Percentiles rank a stretch among this genome's conserved stretches.
Evolutionary conservation across 148 eudicot species (phyloP).

Genomic region (Rhododendron kiyosumense): DNA sequence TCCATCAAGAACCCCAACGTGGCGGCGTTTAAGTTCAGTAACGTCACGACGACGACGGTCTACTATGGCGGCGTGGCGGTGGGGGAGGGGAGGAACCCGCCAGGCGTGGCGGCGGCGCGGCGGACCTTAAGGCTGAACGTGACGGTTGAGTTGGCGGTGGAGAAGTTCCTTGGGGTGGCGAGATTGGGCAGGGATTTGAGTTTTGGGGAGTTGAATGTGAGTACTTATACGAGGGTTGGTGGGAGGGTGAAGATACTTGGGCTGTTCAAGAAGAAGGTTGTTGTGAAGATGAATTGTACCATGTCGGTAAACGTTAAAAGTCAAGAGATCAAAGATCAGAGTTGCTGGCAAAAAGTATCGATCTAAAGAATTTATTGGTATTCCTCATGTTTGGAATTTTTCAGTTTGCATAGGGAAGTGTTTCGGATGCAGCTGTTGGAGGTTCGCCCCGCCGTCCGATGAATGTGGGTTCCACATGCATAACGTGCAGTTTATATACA

Average conservation of each 20-base stretch:
- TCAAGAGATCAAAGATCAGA: constrained; percentile 13
- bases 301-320: constrained; percentile 25
- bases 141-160: constrained; percentile 22
- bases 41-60: constrained; percentile 24
- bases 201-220: constrained; percentile 20
- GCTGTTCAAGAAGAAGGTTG: constrained; percentile 32
- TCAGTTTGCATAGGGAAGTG: neutral
- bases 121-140: constrained; percentile 30
- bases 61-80: constrained; percentile 28
- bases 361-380: constrained; percentile 5
- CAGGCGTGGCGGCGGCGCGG: constrained; percentile 32
- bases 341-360: constrained; percentile 25
- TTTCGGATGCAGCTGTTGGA: neutral
- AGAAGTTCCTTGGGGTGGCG: constrained; percentile 9
- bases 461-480: neutral
- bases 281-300: constrained; percentile 39
- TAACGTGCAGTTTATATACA: neutral
- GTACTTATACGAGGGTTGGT: constrained; percentile 17
- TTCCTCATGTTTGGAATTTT: neutral
- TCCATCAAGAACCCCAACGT: constrained; percentile 45
- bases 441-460: neutral
- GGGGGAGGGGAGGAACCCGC: constrained; percentile 29
- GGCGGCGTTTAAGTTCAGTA: constrained; percentile 33
- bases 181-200: constrained; percentile 21
- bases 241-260: constrained; percentile 40